Percentiles rank a stretch among this genome's conserved stretches.
phyloP scores from a whole-genome alignment of 352 stramenopile species.

The Plasmopara halstedii region DNA sequence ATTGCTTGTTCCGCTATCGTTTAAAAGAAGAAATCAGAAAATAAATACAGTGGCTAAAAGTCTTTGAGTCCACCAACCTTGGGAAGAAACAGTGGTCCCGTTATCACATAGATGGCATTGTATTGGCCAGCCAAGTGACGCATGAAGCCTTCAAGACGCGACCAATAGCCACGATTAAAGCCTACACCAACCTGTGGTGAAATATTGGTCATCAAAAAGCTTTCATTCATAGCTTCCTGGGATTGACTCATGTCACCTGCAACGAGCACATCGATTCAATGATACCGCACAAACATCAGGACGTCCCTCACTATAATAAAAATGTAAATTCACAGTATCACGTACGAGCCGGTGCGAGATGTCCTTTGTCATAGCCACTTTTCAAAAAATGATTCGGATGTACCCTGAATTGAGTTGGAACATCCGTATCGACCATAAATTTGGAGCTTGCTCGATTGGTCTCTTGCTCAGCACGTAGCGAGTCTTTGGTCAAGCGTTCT shows the following conservation, averaged over 20 bases:
- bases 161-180: conserved; percentile 88
- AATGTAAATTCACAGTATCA: too few relatives aligned
- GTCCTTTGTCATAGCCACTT: conserved; percentile 92
- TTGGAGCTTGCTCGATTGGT: conserved; percentile 74
- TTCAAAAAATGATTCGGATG: conserved; percentile 84
- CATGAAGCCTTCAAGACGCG: conserved; percentile 80
- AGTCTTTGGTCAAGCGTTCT: conserved; percentile 71
- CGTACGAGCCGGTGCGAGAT: conserved; percentile 86
- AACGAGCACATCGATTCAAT: not conserved
- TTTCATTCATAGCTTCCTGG: conserved; percentile 86
- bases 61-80: conserved; percentile 25
- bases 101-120: conserved; percentile 86
- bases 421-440: conserved; percentile 77
- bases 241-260: conserved; percentile 82
- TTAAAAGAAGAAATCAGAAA: not conserved
- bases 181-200: conserved; percentile 85
- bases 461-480: conserved; percentile 55
- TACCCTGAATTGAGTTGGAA: conserved; percentile 77
- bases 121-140: conserved; percentile 73
- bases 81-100: conserved; percentile 90
- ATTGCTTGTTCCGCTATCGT: conserved; percentile 55
- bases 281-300: not conserved
- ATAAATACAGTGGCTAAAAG: not conserved
- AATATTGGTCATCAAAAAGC: conserved; percentile 94
- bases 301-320: not conserved